Evolutionary conservation across 2,329 filamentous ascomycete genomes (phyloP).

Genomic region (Monosporascus cannonballus): DNA sequence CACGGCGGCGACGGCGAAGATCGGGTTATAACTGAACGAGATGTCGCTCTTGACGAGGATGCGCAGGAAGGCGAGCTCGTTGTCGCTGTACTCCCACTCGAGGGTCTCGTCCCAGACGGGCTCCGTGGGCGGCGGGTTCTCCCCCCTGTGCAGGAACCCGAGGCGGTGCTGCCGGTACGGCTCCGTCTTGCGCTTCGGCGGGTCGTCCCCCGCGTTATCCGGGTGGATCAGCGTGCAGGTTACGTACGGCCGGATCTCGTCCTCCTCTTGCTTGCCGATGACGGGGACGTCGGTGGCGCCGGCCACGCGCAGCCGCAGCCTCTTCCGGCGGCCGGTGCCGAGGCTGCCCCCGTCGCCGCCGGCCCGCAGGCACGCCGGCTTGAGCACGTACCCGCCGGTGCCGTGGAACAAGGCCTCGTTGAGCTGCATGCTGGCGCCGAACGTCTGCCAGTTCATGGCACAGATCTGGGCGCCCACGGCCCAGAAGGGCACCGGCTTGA

Average conservation of each 20-base stretch:
- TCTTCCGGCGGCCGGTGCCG: slow-evolving; percentile 39
- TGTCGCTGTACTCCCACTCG: slow-evolving; percentile 64
- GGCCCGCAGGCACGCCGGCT: slow-evolving; percentile 52
- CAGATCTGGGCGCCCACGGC: slow-evolving; percentile 62
- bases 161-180: slow-evolving; percentile 55
- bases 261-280: slow-evolving; percentile 40
- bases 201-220: slow-evolving; percentile 38
- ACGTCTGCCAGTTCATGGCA: slow-evolving; percentile 65
- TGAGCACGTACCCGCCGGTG: slow-evolving; percentile 60
- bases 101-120: slow-evolving; percentile 61
- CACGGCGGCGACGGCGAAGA: slow-evolving; percentile 56
- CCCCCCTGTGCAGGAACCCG: slow-evolving; percentile 49
- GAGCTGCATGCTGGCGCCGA: slow-evolving; percentile 58
- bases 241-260: slow-evolving; percentile 56
- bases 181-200: slow-evolving; percentile 55
- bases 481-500: slow-evolving; percentile 60
- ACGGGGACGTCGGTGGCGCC: slow-evolving; percentile 58
- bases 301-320: slow-evolving; percentile 51
- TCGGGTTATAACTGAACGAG: slow-evolving; percentile 54
- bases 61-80: slow-evolving; percentile 58
- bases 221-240: slow-evolving; percentile 60
- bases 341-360: slow-evolving; percentile 45
- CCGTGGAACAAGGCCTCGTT: slow-evolving; percentile 63
- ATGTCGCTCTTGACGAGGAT: slow-evolving; percentile 64
- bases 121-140: slow-evolving; percentile 53